Conservation (phyloP, 768 basidiomycete species). For the Leccinum ochraceum region DNA sequence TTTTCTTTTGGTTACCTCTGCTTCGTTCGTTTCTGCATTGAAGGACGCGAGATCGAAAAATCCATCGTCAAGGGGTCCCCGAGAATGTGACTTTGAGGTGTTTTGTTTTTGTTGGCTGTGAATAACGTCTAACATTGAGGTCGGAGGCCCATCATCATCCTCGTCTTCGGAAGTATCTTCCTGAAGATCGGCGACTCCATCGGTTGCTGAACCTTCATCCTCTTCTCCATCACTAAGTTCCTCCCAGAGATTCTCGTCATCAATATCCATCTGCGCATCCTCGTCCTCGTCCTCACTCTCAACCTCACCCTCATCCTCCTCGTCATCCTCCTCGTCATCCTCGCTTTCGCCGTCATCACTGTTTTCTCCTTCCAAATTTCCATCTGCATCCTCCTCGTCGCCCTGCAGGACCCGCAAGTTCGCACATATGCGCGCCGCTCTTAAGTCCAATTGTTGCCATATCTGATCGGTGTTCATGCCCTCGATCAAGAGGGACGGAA, state of each 20-base stretch:
- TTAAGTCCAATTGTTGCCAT: conserved; percentile 92
- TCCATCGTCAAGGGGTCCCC: conserved; percentile 69
- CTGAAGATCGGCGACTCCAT: conserved; percentile 34
- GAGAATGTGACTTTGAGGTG: conserved; percentile 19
- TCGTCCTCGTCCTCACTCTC: conserved; percentile 28
- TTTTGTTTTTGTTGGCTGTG: conserved; percentile 28
- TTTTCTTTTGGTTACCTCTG: conserved; percentile 63
- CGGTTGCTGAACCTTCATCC: conserved; percentile 28
- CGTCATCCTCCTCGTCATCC: conserved; percentile 21
- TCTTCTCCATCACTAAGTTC: conserved; percentile 28
- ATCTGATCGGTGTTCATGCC: conserved; percentile 85
- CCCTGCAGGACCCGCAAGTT: conserved; percentile 69
- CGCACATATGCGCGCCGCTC: conserved; percentile 67
- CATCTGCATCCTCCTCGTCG: conserved; percentile 39
- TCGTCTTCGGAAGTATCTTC: conserved; percentile 43
- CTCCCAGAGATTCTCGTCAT: conserved; percentile 29
- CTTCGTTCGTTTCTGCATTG: conserved; percentile 80
- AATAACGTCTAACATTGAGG: conserved; percentile 30
- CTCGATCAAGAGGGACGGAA: conserved; percentile 72
- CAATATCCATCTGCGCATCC: conserved; percentile 33
- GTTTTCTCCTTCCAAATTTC: conserved; percentile 17
- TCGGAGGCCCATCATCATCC: conserved; percentile 26
- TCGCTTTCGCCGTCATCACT: conserved; percentile 28
- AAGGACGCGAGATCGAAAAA: conserved; percentile 91
- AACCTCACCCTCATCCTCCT: conserved; percentile 21